Base-by-base conservation (phyloP, 2,329 filamentous ascomycete species). In the Aspergillus oerlinghausenensis region DNA sequence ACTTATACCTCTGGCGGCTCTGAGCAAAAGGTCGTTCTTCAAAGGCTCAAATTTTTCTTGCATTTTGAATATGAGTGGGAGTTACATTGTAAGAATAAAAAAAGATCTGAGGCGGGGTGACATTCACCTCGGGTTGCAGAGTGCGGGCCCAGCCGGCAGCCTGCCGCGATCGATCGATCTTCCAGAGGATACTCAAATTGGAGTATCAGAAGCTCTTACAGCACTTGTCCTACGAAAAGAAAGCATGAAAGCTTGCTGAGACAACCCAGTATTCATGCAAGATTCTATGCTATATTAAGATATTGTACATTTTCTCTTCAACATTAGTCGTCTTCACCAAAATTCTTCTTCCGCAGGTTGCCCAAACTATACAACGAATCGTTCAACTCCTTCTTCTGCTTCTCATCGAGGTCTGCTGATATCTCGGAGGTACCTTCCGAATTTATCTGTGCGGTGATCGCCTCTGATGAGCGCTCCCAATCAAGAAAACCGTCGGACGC, bases 21-120 rank as follows among this genome's bases (percentile, higher is more conserved):
- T 86, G 57, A 99, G 80, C 70, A 99, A 82, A 66, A 97, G 80
- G 71, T 99, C 93, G 76, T 99, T 99, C 78, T 95, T 86, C 73
- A 97, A 78, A 56, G 92, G 90, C 67, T 87, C 85, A 67, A 97
- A 97, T 67, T 86, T 76, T 66, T 85, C 80, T 60, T 80, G 78
- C 88, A 91, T 92, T 63, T 67, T 81, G 66, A 52, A 23, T 52
- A 51, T 35, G 63, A 53, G 54, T 54, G 40, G 49, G 23, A 49
- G 54, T 55, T 51, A 49, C 63, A 63, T 58, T 51, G 53, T 52
- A 48, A 60, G 5, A 60, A 60, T 61, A 57, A 53, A 60, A 60
- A 52, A 57, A 60, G 54, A 35, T 45, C 40, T 58, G 51, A 65
- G 61, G 64, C 66, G 63, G 65, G 59, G 58, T 60, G 63, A 29